Percentiles rank a stretch among this genome's conserved stretches.
Conservation (phyloP, 176 grass and related monocot genomes). For the Aegilops sharonensis region DNA sequence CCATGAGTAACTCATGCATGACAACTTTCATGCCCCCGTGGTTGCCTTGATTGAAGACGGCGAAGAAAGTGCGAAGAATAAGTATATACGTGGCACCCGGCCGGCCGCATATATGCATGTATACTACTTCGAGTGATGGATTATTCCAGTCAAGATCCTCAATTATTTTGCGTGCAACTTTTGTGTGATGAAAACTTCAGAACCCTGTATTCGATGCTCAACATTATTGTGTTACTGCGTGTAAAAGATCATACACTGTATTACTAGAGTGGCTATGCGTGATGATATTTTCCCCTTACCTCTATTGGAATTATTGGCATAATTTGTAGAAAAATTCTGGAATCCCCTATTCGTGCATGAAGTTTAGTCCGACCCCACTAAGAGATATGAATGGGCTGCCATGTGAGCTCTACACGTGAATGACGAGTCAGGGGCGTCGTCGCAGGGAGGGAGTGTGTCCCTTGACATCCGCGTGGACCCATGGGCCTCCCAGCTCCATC, state of each 20-base stretch:
- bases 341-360: too few relatives aligned
- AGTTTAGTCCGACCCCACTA: too few relatives aligned
- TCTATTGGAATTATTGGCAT: background rate
- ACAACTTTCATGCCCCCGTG: slow-evolving; percentile 72
- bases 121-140: slow-evolving; percentile 1
- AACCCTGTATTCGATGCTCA: background rate
- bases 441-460: too few relatives aligned
- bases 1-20: slow-evolving; percentile 63
- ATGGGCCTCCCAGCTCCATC: too few relatives aligned
- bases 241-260: slow-evolving; percentile 1
- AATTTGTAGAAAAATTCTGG: too few relatives aligned
- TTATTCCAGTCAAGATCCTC: background rate
- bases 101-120: background rate
- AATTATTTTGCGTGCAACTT: slow-evolving; percentile 12
- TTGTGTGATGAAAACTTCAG: background rate
- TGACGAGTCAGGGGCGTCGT: too few relatives aligned
- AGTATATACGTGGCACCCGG: background rate
- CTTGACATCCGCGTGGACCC: too few relatives aligned
- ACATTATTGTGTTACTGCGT: background rate
- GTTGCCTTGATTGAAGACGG: slow-evolving; percentile 49
- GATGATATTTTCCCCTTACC: background rate
- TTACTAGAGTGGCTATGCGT: background rate
- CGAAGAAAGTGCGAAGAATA: slow-evolving; percentile 29
- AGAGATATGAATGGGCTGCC: too few relatives aligned
- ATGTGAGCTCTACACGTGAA: too few relatives aligned